A percentile compares a stretch with the other conserved stretches of the same genome.
phyloP scores from a whole-genome alignment of 2,329 filamentous ascomycete species.

The Sclerotinia spermophila region DNA sequence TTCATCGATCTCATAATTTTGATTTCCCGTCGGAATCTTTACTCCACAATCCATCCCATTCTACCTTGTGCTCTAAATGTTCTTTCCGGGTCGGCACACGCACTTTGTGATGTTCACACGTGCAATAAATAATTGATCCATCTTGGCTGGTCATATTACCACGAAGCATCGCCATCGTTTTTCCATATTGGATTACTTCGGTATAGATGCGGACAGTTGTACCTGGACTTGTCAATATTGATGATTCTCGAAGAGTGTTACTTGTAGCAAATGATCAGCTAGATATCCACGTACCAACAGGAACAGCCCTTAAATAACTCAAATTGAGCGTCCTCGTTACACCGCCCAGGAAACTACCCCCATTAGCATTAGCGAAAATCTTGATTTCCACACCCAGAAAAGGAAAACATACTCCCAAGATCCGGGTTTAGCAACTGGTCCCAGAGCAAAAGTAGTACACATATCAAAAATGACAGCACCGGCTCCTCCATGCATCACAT shows the following conservation, averaged over 20 bases:
- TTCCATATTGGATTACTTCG: constrained; percentile 45
- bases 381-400: background rate
- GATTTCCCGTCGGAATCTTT: constrained; percentile 14
- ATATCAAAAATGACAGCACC: constrained; percentile 54
- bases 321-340: constrained; percentile 49
- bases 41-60: constrained; percentile 41
- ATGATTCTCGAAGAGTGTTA: background rate
- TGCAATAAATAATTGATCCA: constrained; percentile 46
- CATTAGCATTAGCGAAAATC: background rate
- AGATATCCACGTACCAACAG: constrained; percentile 38
- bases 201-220: constrained; percentile 44
- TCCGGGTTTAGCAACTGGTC: constrained; percentile 45
- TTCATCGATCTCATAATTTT: constrained; percentile 36
- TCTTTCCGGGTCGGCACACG: constrained; percentile 41
- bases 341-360: constrained; percentile 45
- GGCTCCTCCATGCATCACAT: constrained; percentile 52
- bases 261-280: background rate
- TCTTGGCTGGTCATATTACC: constrained; percentile 49
- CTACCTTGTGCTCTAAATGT: constrained; percentile 40
- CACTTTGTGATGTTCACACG: constrained; percentile 52
- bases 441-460: constrained; percentile 48
- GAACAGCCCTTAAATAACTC: constrained; percentile 49
- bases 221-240: constrained; percentile 27
- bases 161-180: constrained; percentile 50
- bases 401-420: constrained; percentile 45